Percentiles rank a stretch among this genome's conserved stretches.
These are phyloP conservation scores for Helotiales sp. DNA, from an alignment of 2,329 filamentous ascomycete genomes.

Conservation along the genomic window DNA sequence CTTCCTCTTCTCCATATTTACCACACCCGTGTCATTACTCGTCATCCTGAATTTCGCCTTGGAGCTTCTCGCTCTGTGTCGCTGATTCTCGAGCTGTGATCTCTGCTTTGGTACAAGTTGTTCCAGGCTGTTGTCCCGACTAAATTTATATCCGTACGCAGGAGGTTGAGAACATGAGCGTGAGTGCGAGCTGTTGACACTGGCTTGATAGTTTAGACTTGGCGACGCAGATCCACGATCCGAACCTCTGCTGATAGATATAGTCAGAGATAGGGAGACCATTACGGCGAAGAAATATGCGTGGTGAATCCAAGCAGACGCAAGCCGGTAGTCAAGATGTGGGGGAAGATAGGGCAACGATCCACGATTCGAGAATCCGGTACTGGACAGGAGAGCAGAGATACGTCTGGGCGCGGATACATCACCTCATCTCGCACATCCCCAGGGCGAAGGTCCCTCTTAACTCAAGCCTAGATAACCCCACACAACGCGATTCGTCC, in stretches of 20 bases:
- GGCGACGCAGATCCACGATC: conserved; percentile 1
- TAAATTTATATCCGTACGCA: neutral
- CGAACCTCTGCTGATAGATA: conserved; percentile 17
- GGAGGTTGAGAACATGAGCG: conserved; percentile 7
- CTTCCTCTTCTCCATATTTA: conserved; percentile 32
- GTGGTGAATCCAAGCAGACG: neutral
- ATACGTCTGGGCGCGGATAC: conserved; percentile 14
- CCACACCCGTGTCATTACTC: conserved; percentile 3
- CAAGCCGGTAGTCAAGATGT: neutral
- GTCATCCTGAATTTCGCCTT: conserved; percentile 13
- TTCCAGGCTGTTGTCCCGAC: conserved; percentile 18
- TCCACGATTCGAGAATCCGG: neutral
- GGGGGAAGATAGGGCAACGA: neutral
- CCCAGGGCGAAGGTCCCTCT: neutral
- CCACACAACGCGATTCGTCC: conserved; percentile 6
- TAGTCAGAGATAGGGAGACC: conserved; percentile 13
- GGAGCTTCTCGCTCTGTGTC: neutral
- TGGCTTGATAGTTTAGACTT: conserved; percentile 11
- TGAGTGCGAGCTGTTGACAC: conserved; percentile 17
- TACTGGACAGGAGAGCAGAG: neutral
- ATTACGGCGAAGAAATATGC: neutral
- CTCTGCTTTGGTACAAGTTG: conserved; percentile 17
- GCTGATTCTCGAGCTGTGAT: conserved; percentile 15
- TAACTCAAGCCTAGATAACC: neutral
- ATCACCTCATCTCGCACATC: neutral